Percentiles rank a stretch among this genome's conserved stretches.
These are phyloP conservation scores for Candida nanaspora DNA, from an alignment of 805 yeast genomes.

Conservation along the genomic window DNA sequence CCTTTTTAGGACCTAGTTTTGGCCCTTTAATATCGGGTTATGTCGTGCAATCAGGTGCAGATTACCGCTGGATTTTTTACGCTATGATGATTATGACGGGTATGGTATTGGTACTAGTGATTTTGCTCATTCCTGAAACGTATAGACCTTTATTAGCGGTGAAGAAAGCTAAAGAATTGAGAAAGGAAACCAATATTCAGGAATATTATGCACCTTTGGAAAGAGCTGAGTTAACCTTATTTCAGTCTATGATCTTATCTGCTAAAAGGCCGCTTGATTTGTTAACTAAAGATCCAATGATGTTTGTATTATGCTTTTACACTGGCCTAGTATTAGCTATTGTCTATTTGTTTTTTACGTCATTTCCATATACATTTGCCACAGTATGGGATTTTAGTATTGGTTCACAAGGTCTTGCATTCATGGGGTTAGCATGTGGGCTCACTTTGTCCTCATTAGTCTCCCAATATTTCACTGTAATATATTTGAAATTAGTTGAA, in stretches of 20 bases:
- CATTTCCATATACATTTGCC: slow-evolving; percentile 53
- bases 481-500: slow-evolving; percentile 26
- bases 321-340: slow-evolving; percentile 53
- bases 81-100: slow-evolving; percentile 49
- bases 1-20: slow-evolving; percentile 62
- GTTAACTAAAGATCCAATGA: slow-evolving; percentile 46
- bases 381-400: slow-evolving; percentile 44
- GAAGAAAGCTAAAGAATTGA: slow-evolving; percentile 41
- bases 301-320: slow-evolving; percentile 45
- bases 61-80: slow-evolving; percentile 71
- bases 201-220: slow-evolving; percentile 37
- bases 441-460: slow-evolving; percentile 34
- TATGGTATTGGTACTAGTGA: slow-evolving; percentile 12
- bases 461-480: slow-evolving; percentile 23
- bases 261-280: slow-evolving; percentile 46
- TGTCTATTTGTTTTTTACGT: slow-evolving; percentile 58
- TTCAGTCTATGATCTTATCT: slow-evolving; percentile 34
- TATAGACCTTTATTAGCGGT: slow-evolving; percentile 46
- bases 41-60: slow-evolving; percentile 42
- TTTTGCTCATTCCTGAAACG: slow-evolving; percentile 28
- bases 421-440: slow-evolving; percentile 51
- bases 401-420: slow-evolving; percentile 58
- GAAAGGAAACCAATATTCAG: slow-evolving; percentile 34
- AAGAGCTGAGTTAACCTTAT: slow-evolving; percentile 25
- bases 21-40: slow-evolving; percentile 61